Base-by-base conservation (phyloP, 441 rosid species). In the Populus trichocarpa region DNA sequence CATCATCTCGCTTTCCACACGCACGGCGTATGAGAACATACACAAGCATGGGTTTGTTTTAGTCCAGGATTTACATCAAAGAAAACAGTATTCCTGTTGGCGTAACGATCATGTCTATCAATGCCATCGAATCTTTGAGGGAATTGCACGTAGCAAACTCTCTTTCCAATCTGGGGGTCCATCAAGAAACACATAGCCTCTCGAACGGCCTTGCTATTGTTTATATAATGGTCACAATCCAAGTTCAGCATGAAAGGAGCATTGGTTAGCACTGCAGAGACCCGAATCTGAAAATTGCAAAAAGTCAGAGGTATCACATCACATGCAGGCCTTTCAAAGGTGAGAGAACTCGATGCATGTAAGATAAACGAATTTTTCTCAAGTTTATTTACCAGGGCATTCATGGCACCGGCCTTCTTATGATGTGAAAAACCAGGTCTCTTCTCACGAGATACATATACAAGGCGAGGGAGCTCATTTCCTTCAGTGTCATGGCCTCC, bases 101-200 rank as follows among this genome's bases (percentile, higher is more conserved):
- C 99, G 77, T 95, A 95, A 84, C 97, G 87, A 81, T 94, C 96
- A 65, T 90, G 86, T 30, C 82, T 91, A 78, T 93, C 96, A 38
- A 93, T 93, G 36, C 97, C 99, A 81, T 92, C 97, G 14, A 95
- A 95, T 80, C 99, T 89, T 75, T 91, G 98, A 20, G 98, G 98
- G 75, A 92, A 95, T 18, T 95, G 98, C 73, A 93, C 94, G 67
- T 91, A 95, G 81, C 98, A 93, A 63, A 92, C 85, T 86, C 85
- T 90, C 83, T 89, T 93, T 57, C 97, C 95, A 11, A 88, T 83
- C 73, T 90, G 93, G 65, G 97, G 97, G 75, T 95, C 99, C 99
- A 95, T 93, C 77, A 93, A 81, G 77, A 95, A 95, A 84, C 99
- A 95, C 99, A 93, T 95, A 32, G 99, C 92, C 84, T 95, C 99